These are phyloP conservation scores for Serpula lacrymans DNA, from an alignment of 768 basidiomycete genomes.

Conservation along the genomic window DNA sequence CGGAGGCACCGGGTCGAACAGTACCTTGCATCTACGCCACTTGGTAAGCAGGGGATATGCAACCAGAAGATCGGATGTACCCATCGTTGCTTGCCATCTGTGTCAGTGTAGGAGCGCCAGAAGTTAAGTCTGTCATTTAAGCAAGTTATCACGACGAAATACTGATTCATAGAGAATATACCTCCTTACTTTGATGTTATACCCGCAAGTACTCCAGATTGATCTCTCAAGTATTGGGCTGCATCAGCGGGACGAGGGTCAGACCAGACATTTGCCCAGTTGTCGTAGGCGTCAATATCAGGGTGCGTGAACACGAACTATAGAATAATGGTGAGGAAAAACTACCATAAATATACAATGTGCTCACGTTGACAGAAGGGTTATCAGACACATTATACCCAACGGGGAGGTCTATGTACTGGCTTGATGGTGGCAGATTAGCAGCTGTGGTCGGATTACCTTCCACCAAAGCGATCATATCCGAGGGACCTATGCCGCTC, in stretches of 20 bases:
- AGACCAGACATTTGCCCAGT: slow-evolving; percentile 58
- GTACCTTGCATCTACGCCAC: slow-evolving; percentile 55
- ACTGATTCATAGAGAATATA: neutral
- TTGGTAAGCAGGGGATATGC: neutral
- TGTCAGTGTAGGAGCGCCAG: slow-evolving; percentile 51
- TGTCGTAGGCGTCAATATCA: slow-evolving; percentile 59
- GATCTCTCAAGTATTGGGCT: slow-evolving; percentile 46
- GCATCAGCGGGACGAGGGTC: slow-evolving; percentile 54
- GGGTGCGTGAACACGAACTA: slow-evolving; percentile 65
- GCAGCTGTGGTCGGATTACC: slow-evolving; percentile 42
- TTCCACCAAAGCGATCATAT: slow-evolving; percentile 52
- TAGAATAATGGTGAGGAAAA: neutral
- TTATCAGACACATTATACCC: slow-evolving; percentile 57
- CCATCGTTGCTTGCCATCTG: slow-evolving; percentile 46
- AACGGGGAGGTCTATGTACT: slow-evolving; percentile 61
- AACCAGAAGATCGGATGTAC: slow-evolving; percentile 24
- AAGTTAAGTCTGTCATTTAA: slow-evolving; percentile 46
- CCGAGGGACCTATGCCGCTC: slow-evolving; percentile 58
- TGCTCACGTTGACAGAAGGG: slow-evolving; percentile 56
- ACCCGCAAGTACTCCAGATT: slow-evolving; percentile 54
- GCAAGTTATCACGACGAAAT: neutral
- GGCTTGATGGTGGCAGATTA: slow-evolving; percentile 42
- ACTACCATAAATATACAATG: neutral
- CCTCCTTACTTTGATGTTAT: slow-evolving; percentile 48
- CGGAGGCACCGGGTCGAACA: slow-evolving; percentile 56